Evolutionary conservation across 805 yeast genomes (phyloP).

Genomic region (Metschnikowia matae): DNA sequence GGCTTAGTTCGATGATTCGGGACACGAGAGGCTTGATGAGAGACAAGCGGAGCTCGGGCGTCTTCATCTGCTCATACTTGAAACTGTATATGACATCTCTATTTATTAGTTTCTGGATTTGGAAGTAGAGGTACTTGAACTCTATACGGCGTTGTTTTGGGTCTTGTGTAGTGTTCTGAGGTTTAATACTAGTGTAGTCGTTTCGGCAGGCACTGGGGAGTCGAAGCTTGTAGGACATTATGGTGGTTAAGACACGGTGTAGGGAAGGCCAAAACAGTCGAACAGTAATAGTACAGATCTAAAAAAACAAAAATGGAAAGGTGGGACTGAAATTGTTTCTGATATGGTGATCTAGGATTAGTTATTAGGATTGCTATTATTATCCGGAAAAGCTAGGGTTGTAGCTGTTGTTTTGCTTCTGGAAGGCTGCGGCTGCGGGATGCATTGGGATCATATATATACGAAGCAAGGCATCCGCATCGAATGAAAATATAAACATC

Average conservation of each 20-base stretch:
- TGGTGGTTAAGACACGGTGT: neutral
- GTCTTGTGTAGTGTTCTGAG: constrained; percentile 1
- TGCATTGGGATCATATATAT: neutral
- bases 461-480: constrained; percentile 4
- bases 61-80: constrained; percentile 47
- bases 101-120: constrained; percentile 40
- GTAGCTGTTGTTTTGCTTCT: neutral
- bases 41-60: constrained; percentile 47
- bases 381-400: too few relatives aligned
- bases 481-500: neutral
- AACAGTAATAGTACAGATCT: too few relatives aligned
- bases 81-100: constrained; percentile 41
- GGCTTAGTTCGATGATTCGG: constrained; percentile 36
- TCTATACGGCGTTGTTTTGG: constrained; percentile 25
- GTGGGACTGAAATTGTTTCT: too few relatives aligned
- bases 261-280: too few relatives aligned
- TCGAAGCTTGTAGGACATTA: neutral
- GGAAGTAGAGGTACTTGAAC: constrained; percentile 37
- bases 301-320: too few relatives aligned
- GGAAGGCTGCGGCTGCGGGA: neutral
- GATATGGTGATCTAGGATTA: too few relatives aligned
- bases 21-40: constrained; percentile 45
- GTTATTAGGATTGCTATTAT: too few relatives aligned
- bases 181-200: constrained; percentile 5
- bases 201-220: constrained; percentile 1